Conservation (phyloP, 306 rosid genomes). For the Dryas octopetala region DNA sequence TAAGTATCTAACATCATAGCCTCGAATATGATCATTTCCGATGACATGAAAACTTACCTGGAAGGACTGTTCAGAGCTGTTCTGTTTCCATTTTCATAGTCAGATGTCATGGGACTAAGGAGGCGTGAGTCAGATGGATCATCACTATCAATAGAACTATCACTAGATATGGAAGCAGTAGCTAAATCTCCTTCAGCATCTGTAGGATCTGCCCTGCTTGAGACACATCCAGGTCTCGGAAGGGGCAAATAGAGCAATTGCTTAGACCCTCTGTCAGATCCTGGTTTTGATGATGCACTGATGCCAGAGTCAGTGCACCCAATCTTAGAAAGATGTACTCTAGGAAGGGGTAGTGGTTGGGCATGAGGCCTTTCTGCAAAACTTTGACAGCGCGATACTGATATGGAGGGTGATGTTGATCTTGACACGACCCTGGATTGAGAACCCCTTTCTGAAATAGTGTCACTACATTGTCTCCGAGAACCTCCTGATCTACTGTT, state of each 20-base stretch:
- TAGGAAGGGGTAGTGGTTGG: conserved; percentile 96
- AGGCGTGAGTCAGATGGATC: conserved; percentile 65
- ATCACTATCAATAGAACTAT: conserved; percentile 74
- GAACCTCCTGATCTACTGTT: conserved; percentile 62
- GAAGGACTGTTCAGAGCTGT: conserved; percentile 73
- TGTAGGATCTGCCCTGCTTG: conserved; percentile 49
- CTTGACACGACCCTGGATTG: conserved; percentile 62
- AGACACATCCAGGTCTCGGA: conserved; percentile 63
- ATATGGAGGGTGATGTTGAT: conserved; percentile 80
- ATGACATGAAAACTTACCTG: conserved; percentile 48
- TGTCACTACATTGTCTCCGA: conserved; percentile 53
- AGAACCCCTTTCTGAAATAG: conserved; percentile 78
- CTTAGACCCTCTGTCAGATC: conserved; percentile 52
- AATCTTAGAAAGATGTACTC: conserved; percentile 49
- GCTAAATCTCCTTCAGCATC: conserved; percentile 71
- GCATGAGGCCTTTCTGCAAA: conserved; percentile 80
- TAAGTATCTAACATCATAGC: neutral
- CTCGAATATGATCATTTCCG: neutral
- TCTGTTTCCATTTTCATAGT: conserved; percentile 72
- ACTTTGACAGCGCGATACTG: conserved; percentile 89
- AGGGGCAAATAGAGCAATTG: conserved; percentile 57
- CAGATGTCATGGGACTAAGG: conserved; percentile 71
- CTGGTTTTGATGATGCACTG: conserved; percentile 52
- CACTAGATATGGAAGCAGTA: conserved; percentile 66
- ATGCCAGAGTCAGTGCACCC: conserved; percentile 69